phyloP scores from a whole-genome alignment of 2,329 filamentous ascomycete genomes.

The Venturiaceae sp. region DNA sequence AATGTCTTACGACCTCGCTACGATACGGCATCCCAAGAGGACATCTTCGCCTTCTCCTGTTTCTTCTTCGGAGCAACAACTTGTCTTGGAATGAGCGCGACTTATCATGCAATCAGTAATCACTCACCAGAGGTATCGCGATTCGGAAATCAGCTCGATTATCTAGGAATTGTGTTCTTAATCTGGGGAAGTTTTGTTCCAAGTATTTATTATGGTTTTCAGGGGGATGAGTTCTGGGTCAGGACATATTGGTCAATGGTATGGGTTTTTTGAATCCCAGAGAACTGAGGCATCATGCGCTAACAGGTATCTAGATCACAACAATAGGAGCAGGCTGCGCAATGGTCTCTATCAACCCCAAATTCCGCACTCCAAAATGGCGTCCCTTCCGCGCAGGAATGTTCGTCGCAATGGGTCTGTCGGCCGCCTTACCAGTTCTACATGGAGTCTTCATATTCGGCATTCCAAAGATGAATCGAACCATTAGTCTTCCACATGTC shows the following conservation, averaged over 20 bases:
- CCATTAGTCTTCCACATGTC: slow-evolving; percentile 75
- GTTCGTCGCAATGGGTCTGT: slow-evolving; percentile 82
- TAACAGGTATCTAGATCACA: slow-evolving; percentile 50
- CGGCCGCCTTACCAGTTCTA: slow-evolving; percentile 71
- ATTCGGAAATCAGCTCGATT: slow-evolving; percentile 89
- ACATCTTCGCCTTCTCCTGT: slow-evolving; percentile 25
- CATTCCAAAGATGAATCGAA: slow-evolving; percentile 51
- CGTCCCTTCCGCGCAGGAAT: slow-evolving; percentile 78
- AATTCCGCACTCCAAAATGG: slow-evolving; percentile 75
- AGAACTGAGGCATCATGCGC: background rate
- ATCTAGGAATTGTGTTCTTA: slow-evolving; percentile 82
- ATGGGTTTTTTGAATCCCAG: slow-evolving; percentile 17
- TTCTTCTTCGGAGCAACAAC: slow-evolving; percentile 30
- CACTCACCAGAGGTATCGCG: slow-evolving; percentile 70
- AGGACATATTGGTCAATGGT: slow-evolving; percentile 67
- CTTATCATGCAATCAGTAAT: slow-evolving; percentile 76
- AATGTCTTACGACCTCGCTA: slow-evolving; percentile 55
- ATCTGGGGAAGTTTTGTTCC: slow-evolving; percentile 91
- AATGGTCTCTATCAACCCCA: slow-evolving; percentile 66
- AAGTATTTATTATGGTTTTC: slow-evolving; percentile 53
- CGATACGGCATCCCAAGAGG: slow-evolving; percentile 26
- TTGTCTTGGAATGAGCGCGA: slow-evolving; percentile 45
- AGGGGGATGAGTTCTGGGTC: slow-evolving; percentile 56
- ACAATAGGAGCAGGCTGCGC: slow-evolving; percentile 68
- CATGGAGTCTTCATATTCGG: slow-evolving; percentile 67